phyloP scores from a whole-genome alignment of 202 grass and related monocot species.

The Alloteropsis angusta region DNA sequence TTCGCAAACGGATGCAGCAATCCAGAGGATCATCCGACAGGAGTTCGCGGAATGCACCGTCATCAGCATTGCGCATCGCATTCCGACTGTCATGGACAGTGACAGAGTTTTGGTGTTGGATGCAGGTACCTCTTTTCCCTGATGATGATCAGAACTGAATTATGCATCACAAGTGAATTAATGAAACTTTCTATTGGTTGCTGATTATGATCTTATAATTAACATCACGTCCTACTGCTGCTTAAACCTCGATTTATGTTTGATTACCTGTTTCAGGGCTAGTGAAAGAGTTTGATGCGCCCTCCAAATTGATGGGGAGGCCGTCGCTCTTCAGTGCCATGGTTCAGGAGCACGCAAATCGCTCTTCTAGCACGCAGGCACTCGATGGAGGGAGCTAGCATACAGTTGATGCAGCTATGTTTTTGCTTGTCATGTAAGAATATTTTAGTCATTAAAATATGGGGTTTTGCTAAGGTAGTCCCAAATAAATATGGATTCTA shows the following conservation, averaged over 20 bases:
- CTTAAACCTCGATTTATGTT: not conserved
- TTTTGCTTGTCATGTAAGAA: no score
- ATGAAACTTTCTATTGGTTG: no score
- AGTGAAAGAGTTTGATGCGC: conserved; percentile 41
- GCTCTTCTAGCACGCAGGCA: conserved; percentile 2
- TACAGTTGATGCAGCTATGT: no score
- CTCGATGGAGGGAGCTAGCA: not conserved
- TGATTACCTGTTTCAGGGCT: conserved; percentile 15
- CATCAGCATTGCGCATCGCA: conserved; percentile 69
- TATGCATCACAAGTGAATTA: no score
- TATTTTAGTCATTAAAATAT: no score
- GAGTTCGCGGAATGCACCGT: conserved; percentile 54
- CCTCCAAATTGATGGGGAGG: conserved; percentile 34
- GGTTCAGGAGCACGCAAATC: conserved; percentile 43
- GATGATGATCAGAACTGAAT: not conserved
- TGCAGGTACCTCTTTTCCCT: conserved; percentile 28
- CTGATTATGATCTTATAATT: no score
- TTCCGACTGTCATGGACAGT: conserved; percentile 78
- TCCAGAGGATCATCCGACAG: conserved; percentile 54
- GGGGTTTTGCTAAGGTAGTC: no score
- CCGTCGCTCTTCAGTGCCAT: conserved; percentile 32
- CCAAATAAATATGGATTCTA: no score
- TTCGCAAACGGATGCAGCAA: conserved; percentile 54
- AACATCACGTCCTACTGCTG: not conserved
- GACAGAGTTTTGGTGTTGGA: conserved; percentile 56